Conservation (phyloP, 23 red algal species). For the Gracilaria caudata region DNA sequence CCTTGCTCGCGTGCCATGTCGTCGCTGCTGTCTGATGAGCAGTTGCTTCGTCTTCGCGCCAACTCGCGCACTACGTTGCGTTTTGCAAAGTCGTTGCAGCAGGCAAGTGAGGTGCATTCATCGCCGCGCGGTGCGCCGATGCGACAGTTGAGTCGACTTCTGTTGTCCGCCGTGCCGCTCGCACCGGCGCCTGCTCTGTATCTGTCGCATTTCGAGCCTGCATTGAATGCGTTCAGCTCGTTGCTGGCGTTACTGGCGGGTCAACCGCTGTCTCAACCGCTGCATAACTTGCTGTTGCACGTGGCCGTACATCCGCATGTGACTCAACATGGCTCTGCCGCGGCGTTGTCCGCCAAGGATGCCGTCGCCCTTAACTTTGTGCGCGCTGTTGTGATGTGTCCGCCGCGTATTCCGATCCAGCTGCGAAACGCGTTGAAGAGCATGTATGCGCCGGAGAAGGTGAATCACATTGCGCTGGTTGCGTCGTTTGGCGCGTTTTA, state of each 20-base stretch:
- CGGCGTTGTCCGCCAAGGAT: conserved; percentile 21
- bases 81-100: conserved; percentile 20
- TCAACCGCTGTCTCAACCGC: conserved; percentile 20
- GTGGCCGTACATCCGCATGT: conserved; percentile 34
- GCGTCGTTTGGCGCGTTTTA: conserved; percentile 45
- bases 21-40: conserved; percentile 11
- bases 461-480: conserved; percentile 26
- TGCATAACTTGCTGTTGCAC: conserved; percentile 3
- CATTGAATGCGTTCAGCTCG: conserved; percentile 26
- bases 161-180: conserved; percentile 35
- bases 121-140: not conserved
- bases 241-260: conserved; percentile 7
- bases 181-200: conserved; percentile 34
- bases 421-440: conserved; percentile 1
- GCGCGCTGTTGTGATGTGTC: conserved; percentile 20
- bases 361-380: conserved; percentile 47
- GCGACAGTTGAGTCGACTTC: conserved; percentile 7
- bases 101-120: conserved; percentile 13
- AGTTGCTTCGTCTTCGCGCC: conserved; percentile 18
- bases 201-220: conserved; percentile 28
- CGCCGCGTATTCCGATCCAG: conserved; percentile 36
- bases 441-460: conserved; percentile 30
- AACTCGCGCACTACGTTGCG: conserved; percentile 29
- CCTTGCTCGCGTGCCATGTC: not conserved
- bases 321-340: not conserved